phyloP scores from a whole-genome alignment of 2,329 filamentous ascomycete genomes.

The Lachnellula arida region DNA sequence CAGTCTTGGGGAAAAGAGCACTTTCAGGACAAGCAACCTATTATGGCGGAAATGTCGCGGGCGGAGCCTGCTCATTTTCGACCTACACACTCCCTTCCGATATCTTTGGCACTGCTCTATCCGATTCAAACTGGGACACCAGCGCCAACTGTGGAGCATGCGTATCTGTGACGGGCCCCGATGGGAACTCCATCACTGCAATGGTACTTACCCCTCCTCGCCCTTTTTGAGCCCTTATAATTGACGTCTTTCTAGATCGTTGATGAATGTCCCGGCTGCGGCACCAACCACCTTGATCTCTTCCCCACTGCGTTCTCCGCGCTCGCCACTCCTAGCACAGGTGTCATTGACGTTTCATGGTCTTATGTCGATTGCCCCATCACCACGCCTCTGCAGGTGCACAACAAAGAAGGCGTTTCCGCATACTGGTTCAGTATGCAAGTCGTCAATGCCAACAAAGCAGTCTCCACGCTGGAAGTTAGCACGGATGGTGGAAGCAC shows the following conservation, averaged over 20 bases:
- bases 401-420: constrained; percentile 49
- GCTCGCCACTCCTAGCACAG: constrained; percentile 40
- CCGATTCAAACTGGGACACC: constrained; percentile 51
- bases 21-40: constrained; percentile 44
- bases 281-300: constrained; percentile 50
- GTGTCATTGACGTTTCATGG: constrained; percentile 47
- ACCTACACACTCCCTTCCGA: constrained; percentile 56
- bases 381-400: constrained; percentile 43
- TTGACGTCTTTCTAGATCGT: constrained; percentile 39
- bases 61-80: constrained; percentile 60
- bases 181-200: constrained; percentile 53
- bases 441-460: constrained; percentile 57
- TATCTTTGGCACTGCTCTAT: constrained; percentile 58
- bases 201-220: constrained; percentile 46
- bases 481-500: constrained; percentile 54
- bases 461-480: constrained; percentile 53
- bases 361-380: constrained; percentile 48
- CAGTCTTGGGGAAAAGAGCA: constrained; percentile 18
- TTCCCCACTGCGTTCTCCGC: constrained; percentile 46
- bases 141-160: constrained; percentile 57
- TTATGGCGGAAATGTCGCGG: constrained; percentile 51
- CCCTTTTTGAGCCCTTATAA: background rate
- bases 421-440: constrained; percentile 57
- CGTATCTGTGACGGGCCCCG: constrained; percentile 52
- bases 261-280: constrained; percentile 54